phyloP scores from a whole-genome alignment of 352 stramenopile species.

The Pythium volutum region DNA sequence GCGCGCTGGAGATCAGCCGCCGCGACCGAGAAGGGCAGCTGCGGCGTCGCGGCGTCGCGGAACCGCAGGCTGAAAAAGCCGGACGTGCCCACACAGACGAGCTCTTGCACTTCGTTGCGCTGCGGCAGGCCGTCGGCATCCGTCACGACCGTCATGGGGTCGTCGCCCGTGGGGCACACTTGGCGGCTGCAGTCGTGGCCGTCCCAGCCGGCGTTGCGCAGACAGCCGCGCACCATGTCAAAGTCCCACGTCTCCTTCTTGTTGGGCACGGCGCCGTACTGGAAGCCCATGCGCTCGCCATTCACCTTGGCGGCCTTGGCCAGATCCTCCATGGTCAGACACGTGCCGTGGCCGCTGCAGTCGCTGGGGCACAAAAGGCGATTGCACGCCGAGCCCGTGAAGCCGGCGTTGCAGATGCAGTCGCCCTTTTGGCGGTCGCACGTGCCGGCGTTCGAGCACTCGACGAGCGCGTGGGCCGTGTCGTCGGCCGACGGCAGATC shows the following conservation, averaged over 20 bases:
- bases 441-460: conserved; percentile 71
- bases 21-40: conserved; percentile 47
- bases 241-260: conserved; percentile 90
- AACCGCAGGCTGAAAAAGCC: conserved; percentile 74
- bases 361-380: conserved; percentile 60
- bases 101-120: conserved; percentile 75
- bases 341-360: conserved; percentile 82
- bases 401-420: conserved; percentile 57
- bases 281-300: conserved; percentile 50
- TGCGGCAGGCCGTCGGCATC: conserved; percentile 35
- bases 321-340: conserved; percentile 78
- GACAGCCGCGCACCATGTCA: conserved; percentile 81
- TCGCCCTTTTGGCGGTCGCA: conserved; percentile 72
- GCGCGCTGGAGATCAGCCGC: conserved; percentile 28
- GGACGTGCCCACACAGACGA: conserved; percentile 58
- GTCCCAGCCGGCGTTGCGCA: conserved; percentile 84
- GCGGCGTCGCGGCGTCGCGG: conserved; percentile 55
- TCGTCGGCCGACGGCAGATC: conserved; percentile 45
- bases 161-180: conserved; percentile 89
- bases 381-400: conserved; percentile 72
- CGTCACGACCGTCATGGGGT: conserved; percentile 65
- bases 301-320: conserved; percentile 49
- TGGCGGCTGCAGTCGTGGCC: conserved; percentile 86
- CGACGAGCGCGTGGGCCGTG: conserved; percentile 49
- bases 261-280: conserved; percentile 69